Evolutionary conservation across 2,329 filamentous ascomycete species (phyloP).

Genomic region (Aspergillus melleus): DNA sequence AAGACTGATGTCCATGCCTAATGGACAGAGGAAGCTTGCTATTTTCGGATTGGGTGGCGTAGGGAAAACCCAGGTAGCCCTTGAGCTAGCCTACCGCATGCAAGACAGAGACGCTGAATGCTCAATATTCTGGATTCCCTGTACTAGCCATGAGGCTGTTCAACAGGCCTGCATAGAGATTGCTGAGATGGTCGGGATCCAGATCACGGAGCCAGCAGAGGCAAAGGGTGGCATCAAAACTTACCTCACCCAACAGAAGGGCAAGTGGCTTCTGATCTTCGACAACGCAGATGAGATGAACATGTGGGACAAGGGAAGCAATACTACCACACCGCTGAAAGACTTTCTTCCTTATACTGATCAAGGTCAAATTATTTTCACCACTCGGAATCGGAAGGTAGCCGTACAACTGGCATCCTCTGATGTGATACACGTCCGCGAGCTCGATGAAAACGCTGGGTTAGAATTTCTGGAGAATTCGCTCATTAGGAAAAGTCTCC

Average conservation of each 20-base stretch:
- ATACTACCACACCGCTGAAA: constrained; percentile 4
- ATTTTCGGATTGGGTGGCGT: constrained; percentile 27
- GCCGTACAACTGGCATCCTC: constrained; percentile 7
- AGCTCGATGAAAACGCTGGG: constrained; percentile 3
- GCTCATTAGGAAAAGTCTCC: constrained; percentile 1
- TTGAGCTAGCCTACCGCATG: constrained; percentile 26
- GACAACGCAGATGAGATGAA: constrained; percentile 27
- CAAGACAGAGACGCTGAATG: constrained; percentile 17
- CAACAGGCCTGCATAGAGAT: constrained; percentile 23
- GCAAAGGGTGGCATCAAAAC: constrained; percentile 7
- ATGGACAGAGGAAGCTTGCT: constrained; percentile 15
- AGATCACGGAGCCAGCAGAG: constrained; percentile 4
- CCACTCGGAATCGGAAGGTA: constrained; percentile 18
- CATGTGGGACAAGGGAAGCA: constrained; percentile 13
- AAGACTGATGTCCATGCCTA: not conserved
- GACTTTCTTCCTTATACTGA: constrained; percentile 16
- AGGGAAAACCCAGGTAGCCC: constrained; percentile 29
- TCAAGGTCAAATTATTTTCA: constrained; percentile 21
- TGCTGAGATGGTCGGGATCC: constrained; percentile 12
- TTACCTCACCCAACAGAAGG: constrained; percentile 14
- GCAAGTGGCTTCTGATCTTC: constrained; percentile 26
- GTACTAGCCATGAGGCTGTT: constrained; percentile 19
- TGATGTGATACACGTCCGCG: constrained; percentile 10
- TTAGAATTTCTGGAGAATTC: constrained; percentile 5
- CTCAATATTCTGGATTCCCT: constrained; percentile 30